Evolutionary conservation across 148 eudicot species (phyloP).

Genomic region (Amaranthus palmeri): DNA sequence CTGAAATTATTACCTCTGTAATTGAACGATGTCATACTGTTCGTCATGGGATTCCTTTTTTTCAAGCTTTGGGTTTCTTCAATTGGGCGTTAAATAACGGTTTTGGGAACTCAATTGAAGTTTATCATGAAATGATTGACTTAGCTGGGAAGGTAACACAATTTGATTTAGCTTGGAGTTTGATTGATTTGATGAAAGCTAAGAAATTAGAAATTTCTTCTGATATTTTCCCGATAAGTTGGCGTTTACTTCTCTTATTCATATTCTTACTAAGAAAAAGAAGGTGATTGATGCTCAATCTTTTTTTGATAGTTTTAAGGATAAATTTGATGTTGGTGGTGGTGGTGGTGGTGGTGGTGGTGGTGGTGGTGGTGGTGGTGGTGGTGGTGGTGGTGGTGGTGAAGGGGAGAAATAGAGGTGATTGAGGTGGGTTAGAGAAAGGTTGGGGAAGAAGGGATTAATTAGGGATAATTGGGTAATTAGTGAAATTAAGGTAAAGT

Average conservation of each 20-base stretch:
- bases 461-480: too few species aligned
- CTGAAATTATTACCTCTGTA: constrained; percentile 40
- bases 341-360: too few species aligned
- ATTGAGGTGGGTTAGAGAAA: too few species aligned
- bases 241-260: constrained; percentile 48
- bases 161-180: constrained; percentile 70
- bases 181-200: constrained; percentile 61
- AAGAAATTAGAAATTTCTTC: constrained; percentile 31
- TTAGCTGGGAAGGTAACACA: constrained; percentile 65
- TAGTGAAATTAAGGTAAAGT: too few species aligned
- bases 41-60: constrained; percentile 73
- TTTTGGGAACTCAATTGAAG: constrained; percentile 10
- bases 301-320: constrained; percentile 66
- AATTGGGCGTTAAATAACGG: constrained; percentile 48
- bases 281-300: constrained; percentile 69
- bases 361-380: too few species aligned
- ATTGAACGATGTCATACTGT: constrained; percentile 45
- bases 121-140: constrained; percentile 63
- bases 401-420: too few species aligned
- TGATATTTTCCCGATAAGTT: constrained; percentile 53
- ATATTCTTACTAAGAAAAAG: constrained; percentile 61
- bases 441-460: too few species aligned
- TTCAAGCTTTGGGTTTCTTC: constrained; percentile 72
- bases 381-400: too few species aligned
- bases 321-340: constrained; percentile 58